phyloP scores from a whole-genome alignment of 352 stramenopile genomes.

The Phytophthora ohioensis region DNA sequence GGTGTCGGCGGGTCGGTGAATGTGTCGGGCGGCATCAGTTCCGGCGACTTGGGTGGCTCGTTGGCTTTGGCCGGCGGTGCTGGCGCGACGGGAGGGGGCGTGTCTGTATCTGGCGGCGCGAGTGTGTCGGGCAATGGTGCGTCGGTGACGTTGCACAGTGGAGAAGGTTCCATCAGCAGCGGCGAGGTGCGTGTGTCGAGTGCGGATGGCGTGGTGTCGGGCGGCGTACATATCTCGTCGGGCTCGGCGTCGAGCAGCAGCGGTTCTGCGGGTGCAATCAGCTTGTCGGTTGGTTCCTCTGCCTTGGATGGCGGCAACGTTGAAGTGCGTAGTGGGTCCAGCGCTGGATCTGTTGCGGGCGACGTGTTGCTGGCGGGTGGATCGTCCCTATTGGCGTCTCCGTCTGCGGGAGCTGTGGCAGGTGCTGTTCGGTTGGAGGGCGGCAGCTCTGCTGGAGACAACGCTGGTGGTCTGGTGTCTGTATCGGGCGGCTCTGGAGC shows the following conservation, averaged over 20 bases:
- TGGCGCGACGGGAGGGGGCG: slow-evolving; percentile 15
- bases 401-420: slow-evolving; percentile 12
- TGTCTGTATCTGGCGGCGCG: slow-evolving; percentile 21
- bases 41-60: slow-evolving; percentile 6
- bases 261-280: slow-evolving; percentile 6
- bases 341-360: slow-evolving; percentile 10
- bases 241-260: slow-evolving; percentile 11
- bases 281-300: slow-evolving; percentile 22
- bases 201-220: slow-evolving; percentile 12
- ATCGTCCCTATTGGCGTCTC: slow-evolving; percentile 13
- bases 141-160: slow-evolving; percentile 19
- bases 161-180: slow-evolving; percentile 24
- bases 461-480: slow-evolving; percentile 16
- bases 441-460: slow-evolving; percentile 19
- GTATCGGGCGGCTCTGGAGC: not conserved
- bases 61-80: slow-evolving; percentile 19
- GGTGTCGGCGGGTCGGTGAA: slow-evolving; percentile 12
- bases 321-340: slow-evolving; percentile 13
- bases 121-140: slow-evolving; percentile 18
- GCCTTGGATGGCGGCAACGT: slow-evolving; percentile 14
- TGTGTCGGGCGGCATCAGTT: slow-evolving; percentile 14
- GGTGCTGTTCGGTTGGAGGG: slow-evolving; percentile 21
- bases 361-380: slow-evolving; percentile 26
- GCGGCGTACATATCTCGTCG: slow-evolving; percentile 21
- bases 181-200: slow-evolving; percentile 20